A percentile compares a stretch with the other conserved stretches of the same genome.
Conservation (phyloP, 2,329 filamentous ascomycete genomes). For the Hymenoscyphus scutula region DNA sequence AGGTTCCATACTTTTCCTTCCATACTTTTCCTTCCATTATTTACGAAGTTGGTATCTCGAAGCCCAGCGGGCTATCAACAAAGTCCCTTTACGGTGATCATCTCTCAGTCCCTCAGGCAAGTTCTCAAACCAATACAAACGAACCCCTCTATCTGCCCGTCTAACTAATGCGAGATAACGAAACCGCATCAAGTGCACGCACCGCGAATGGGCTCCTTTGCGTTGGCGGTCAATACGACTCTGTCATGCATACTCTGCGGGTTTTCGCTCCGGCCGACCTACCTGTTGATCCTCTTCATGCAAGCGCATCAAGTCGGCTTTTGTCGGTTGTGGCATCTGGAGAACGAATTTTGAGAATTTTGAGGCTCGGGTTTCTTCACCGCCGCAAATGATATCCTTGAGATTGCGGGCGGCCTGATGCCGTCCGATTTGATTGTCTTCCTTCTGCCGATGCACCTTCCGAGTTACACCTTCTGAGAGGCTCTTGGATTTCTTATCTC, state of each 20-base stretch:
- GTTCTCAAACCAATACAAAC: constrained; percentile 1
- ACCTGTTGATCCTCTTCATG: constrained; percentile 4
- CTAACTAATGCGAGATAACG: constrained; percentile 9
- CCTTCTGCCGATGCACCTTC: neutral
- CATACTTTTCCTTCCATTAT: neutral
- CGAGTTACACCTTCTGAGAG: neutral
- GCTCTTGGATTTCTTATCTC: too few relatives aligned
- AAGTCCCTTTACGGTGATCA: neutral
- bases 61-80: too few relatives aligned
- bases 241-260: constrained; percentile 7
- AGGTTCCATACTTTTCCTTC: neutral
- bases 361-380: neutral
- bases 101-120: neutral
- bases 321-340: neutral
- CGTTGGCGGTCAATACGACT: neutral
- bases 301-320: neutral
- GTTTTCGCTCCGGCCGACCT: neutral
- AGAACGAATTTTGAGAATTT: neutral
- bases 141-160: neutral
- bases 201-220: neutral
- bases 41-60: neutral
- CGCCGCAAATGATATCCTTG: neutral
- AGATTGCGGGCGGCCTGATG: neutral
- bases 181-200: neutral
- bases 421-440: neutral